phyloP scores from a whole-genome alignment of 805 yeast genomes.

The Monosporozyma aerobia region DNA sequence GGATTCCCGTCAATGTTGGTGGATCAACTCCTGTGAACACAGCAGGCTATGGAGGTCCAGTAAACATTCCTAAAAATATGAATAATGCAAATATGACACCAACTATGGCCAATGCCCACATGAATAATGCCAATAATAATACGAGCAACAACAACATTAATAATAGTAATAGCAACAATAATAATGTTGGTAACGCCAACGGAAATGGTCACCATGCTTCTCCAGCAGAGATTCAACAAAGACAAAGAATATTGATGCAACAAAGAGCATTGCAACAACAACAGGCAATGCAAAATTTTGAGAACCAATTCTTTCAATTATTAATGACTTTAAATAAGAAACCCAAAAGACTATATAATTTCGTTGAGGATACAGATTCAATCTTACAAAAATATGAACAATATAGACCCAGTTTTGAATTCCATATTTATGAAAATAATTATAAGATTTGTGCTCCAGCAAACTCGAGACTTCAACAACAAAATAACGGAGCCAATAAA shows the following conservation, averaged over 20 bases:
- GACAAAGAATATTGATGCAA: constrained; percentile 28
- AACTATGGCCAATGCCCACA: background rate
- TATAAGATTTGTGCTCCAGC: constrained; percentile 79
- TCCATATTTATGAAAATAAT: constrained; percentile 87
- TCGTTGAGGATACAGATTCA: constrained; percentile 63
- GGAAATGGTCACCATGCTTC: background rate
- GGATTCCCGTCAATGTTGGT: constrained; percentile 4
- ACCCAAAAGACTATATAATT: constrained; percentile 42
- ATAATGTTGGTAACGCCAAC: background rate
- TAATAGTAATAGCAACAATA: background rate
- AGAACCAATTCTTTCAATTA: constrained; percentile 33
- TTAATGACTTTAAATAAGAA: constrained; percentile 28
- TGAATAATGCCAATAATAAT: background rate
- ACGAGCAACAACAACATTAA: background rate
- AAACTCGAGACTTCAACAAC: constrained; percentile 27
- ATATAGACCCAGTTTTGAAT: constrained; percentile 71
- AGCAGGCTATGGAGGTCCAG: background rate
- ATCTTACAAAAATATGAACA: constrained; percentile 68
- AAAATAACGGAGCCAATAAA: constrained; percentile 30
- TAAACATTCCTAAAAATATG: background rate
- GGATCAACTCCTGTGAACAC: background rate
- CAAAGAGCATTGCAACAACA: constrained; percentile 27
- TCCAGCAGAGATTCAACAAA: constrained; percentile 10
- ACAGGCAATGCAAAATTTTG: constrained; percentile 35
- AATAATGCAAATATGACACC: background rate